These are phyloP conservation scores for Peniophora sp. DNA, from an alignment of 1,284 basidiomycete genomes.

Conservation along the genomic window DNA sequence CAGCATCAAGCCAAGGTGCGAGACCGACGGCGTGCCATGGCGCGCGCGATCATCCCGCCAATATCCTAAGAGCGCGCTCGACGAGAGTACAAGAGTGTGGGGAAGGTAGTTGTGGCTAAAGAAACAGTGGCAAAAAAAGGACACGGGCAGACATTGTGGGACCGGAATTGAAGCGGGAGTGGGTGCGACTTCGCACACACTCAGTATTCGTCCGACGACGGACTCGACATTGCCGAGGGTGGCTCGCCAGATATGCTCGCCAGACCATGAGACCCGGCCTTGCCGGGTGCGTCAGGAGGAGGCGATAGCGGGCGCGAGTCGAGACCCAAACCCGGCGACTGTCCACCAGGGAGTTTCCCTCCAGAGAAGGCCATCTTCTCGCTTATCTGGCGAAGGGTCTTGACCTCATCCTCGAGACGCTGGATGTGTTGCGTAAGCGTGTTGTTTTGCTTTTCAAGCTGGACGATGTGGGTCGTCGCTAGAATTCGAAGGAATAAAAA, in stretches of 20 bases:
- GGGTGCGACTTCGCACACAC: constrained; percentile 16
- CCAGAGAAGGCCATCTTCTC: constrained; percentile 67
- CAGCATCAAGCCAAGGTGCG: too few species aligned
- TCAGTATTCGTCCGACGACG: constrained; percentile 54
- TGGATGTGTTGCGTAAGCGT: constrained; percentile 59
- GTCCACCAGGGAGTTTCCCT: constrained; percentile 30
- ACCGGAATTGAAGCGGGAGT: constrained; percentile 17
- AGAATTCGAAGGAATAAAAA: constrained; percentile 6
- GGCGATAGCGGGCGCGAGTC: constrained; percentile 56
- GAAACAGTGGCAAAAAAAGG: constrained; percentile 10
- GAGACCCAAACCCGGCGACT: constrained; percentile 39
- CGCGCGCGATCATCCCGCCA: too few species aligned
- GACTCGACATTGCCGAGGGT: constrained; percentile 53
- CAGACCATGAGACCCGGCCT: constrained; percentile 36
- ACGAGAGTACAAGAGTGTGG: not conserved
- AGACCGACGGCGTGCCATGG: too few species aligned
- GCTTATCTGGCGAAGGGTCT: constrained; percentile 61
- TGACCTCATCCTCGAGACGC: constrained; percentile 56
- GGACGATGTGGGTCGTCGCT: constrained; percentile 71
- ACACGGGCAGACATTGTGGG: constrained; percentile 18
- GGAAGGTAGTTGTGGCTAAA: not conserved
- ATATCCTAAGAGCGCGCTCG: too few species aligned
- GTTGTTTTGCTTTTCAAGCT: constrained; percentile 61
- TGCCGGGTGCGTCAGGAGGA: constrained; percentile 37
- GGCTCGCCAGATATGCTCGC: constrained; percentile 43